Evolutionary conservation across 257 asterid genomes (phyloP).

Genomic region (Rauvolfia tetraphylla): DNA sequence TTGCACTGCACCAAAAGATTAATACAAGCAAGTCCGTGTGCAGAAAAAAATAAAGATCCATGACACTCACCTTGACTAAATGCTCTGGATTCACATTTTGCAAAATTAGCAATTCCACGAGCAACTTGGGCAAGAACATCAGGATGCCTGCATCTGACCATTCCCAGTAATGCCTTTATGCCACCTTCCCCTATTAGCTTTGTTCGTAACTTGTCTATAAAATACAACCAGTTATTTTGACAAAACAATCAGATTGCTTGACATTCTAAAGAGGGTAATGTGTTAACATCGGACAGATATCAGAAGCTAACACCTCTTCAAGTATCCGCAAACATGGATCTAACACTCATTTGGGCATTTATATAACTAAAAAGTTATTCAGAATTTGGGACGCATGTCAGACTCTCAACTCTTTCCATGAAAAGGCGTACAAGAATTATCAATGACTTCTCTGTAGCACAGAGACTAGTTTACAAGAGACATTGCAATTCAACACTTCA

Average conservation of each 20-base stretch:
- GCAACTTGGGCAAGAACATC: conserved; percentile 93
- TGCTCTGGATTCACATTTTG: conserved; percentile 88
- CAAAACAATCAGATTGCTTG: not conserved
- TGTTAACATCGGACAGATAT: not conserved
- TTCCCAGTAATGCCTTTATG: conserved; percentile 64
- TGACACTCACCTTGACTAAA: conserved; percentile 53
- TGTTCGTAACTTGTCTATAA: conserved; percentile 58
- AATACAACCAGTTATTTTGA: conserved; percentile 2
- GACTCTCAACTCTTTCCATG: not conserved
- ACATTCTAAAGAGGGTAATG: not conserved
- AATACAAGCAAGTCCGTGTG: not conserved
- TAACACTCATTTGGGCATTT: not conserved
- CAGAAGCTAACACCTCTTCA: not conserved
- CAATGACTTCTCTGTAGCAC: not conserved
- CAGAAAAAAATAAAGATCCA: not conserved
- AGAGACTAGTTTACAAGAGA: not conserved
- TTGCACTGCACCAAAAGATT: not conserved
- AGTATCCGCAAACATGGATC: not conserved
- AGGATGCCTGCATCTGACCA: conserved; percentile 79
- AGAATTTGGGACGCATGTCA: not conserved
- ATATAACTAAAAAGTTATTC: not conserved
- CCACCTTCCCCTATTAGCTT: conserved; percentile 75
- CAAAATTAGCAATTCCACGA: conserved; percentile 89
- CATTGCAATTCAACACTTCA: not conserved
- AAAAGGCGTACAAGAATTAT: not conserved